A percentile compares a stretch with the other conserved stretches of the same genome.
Evolutionary conservation across 2,329 filamentous ascomycete genomes (phyloP).

Genomic region (Verruconis gallopava): DNA sequence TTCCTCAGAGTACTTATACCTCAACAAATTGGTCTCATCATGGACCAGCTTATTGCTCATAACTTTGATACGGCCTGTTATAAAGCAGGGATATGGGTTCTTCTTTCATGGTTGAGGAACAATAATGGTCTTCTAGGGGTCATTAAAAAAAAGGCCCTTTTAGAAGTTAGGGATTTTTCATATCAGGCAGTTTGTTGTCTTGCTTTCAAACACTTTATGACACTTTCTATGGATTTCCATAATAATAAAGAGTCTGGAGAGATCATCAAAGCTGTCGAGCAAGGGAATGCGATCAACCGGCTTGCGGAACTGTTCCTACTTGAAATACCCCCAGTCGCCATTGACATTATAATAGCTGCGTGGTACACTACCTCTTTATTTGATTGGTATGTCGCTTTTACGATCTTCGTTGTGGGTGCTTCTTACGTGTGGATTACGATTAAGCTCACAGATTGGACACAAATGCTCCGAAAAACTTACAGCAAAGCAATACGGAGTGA

Average conservation of each 20-base stretch:
- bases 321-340: constrained; percentile 45
- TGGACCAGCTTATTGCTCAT: constrained; percentile 49
- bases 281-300: constrained; percentile 46
- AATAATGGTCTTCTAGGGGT: constrained; percentile 37
- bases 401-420: constrained; percentile 24
- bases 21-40: constrained; percentile 68
- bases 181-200: constrained; percentile 44
- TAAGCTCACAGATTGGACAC: constrained; percentile 30
- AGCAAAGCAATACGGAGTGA: constrained; percentile 36
- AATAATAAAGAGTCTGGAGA: constrained; percentile 53
- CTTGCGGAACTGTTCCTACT: constrained; percentile 49
- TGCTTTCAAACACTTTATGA: constrained; percentile 55
- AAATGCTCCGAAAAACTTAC: constrained; percentile 26
- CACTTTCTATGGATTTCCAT: constrained; percentile 59
- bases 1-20: constrained; percentile 65
- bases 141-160: constrained; percentile 40
- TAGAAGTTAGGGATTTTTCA: constrained; percentile 44
- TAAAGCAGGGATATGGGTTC: constrained; percentile 4
- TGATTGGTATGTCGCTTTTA: constrained; percentile 37
- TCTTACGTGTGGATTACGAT: constrained; percentile 40
- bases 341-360: constrained; percentile 50
- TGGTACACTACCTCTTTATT: constrained; percentile 49
- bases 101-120: constrained; percentile 34
- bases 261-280: constrained; percentile 50
- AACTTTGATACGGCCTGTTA: constrained; percentile 49